Percentiles rank a stretch among this genome's conserved stretches.
Evolutionary conservation across 1,284 basidiomycete species (phyloP).

Genomic region (Naganishia albida): DNA sequence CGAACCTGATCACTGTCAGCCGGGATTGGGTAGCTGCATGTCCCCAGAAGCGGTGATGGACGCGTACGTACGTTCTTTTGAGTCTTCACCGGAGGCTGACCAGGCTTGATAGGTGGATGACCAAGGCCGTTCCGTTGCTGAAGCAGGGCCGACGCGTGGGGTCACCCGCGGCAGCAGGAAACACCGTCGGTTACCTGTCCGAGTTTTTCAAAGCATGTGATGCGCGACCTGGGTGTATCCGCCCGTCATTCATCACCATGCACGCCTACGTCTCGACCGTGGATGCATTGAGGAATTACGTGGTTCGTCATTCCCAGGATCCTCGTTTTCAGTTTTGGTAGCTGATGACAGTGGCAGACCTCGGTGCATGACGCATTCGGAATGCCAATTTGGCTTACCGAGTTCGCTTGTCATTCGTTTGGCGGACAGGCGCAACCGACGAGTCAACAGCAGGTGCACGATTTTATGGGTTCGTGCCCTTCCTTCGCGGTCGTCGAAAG

Average conservation of each 20-base stretch:
- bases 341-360: not conserved
- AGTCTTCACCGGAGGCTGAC: not conserved
- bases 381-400: conserved; percentile 8
- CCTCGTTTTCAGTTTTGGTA: not conserved
- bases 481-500: not conserved
- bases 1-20: conserved; percentile 29
- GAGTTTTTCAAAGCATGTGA: conserved; percentile 25
- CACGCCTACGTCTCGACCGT: conserved; percentile 15
- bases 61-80: not conserved
- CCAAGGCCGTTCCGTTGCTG: conserved; percentile 13
- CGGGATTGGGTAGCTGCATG: conserved; percentile 20
- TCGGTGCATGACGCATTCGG: not conserved
- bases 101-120: conserved; percentile 29
- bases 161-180: conserved; percentile 23
- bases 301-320: conserved; percentile 10
- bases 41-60: not conserved
- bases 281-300: conserved; percentile 4
- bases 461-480: conserved; percentile 29
- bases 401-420: conserved; percentile 29
- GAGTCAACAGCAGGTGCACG: conserved; percentile 22
- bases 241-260: conserved; percentile 18
- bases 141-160: conserved; percentile 11
- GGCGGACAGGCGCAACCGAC: conserved; percentile 8
- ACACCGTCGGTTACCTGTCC: conserved; percentile 20
- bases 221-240: conserved; percentile 9